Conservation (phyloP, 148 eudicot genomes). For the Dysphania ambrosioides region DNA sequence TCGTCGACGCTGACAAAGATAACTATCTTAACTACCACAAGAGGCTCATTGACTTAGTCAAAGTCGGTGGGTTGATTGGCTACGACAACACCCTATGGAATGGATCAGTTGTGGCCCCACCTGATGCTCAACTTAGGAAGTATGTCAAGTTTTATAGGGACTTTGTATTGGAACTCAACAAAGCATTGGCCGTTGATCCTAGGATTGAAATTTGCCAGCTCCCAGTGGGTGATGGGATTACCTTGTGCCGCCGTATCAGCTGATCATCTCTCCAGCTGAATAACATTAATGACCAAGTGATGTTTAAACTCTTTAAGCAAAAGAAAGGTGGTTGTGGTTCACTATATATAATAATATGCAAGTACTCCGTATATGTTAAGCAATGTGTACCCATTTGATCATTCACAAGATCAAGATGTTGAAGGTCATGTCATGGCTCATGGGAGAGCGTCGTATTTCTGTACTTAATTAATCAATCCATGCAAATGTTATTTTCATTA, state of each 20-base stretch:
- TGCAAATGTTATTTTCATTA: no score
- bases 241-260: constrained; percentile 56
- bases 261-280: constrained; percentile 24
- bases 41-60: constrained; percentile 53
- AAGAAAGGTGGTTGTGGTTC: no score
- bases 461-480: no score
- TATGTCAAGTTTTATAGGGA: constrained; percentile 57
- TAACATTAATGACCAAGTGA: no score
- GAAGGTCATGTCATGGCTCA: no score
- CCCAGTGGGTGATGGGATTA: constrained; percentile 65
- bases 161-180: constrained; percentile 64
- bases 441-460: no score
- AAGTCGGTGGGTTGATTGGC: constrained; percentile 60
- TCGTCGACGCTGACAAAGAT: constrained; percentile 73
- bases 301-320: no score
- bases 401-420: no score
- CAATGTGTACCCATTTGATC: no score
- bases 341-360: no score
- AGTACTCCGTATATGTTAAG: no score
- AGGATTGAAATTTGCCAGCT: constrained; percentile 68
- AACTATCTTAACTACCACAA: constrained; percentile 68
- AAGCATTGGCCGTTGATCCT: constrained; percentile 54
- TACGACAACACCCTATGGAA: constrained; percentile 81
- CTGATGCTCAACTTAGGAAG: constrained; percentile 62
- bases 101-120: constrained; percentile 60